Evolutionary conservation across 1,284 basidiomycete genomes (phyloP).

Genomic region (Phaffia rhodozyma): DNA sequence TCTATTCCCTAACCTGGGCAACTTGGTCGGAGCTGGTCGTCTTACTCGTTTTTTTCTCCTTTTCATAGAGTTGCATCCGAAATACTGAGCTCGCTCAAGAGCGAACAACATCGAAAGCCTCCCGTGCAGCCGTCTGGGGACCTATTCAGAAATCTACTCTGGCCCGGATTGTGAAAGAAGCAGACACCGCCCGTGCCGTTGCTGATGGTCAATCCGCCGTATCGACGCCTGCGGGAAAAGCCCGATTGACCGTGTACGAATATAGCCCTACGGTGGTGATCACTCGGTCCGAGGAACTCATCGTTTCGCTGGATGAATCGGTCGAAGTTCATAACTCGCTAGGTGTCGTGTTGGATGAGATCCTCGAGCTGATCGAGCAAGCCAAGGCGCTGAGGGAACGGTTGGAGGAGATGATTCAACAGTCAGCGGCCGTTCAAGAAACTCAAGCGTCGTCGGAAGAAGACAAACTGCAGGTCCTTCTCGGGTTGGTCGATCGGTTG

Average conservation of each 20-base stretch:
- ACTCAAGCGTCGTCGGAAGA: constrained; percentile 39
- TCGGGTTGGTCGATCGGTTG: constrained; percentile 59
- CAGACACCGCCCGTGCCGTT: constrained; percentile 31
- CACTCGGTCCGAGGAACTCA: constrained; percentile 42
- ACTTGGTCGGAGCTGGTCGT: too few species aligned
- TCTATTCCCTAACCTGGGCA: neutral
- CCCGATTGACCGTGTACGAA: constrained; percentile 32
- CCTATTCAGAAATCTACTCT: constrained; percentile 39
- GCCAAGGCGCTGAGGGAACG: constrained; percentile 47
- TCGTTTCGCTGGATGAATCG: constrained; percentile 30
- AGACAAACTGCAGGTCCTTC: constrained; percentile 48
- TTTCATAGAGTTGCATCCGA: constrained; percentile 71
- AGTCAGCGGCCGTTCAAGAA: constrained; percentile 37
- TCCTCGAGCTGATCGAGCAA: constrained; percentile 37
- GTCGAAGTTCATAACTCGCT: constrained; percentile 24
- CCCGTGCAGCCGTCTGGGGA: constrained; percentile 35
- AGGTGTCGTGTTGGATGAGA: constrained; percentile 34
- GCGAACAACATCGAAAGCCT: constrained; percentile 17
- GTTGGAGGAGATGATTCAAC: constrained; percentile 40
- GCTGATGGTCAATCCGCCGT: constrained; percentile 28
- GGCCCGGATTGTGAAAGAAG: constrained; percentile 35
- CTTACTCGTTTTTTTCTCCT: neutral
- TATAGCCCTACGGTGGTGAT: constrained; percentile 46
- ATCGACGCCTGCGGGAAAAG: constrained; percentile 29
- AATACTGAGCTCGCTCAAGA: constrained; percentile 58